Conservation (phyloP, 345 rosid genomes). For the Eucalyptus guilfoylei region DNA sequence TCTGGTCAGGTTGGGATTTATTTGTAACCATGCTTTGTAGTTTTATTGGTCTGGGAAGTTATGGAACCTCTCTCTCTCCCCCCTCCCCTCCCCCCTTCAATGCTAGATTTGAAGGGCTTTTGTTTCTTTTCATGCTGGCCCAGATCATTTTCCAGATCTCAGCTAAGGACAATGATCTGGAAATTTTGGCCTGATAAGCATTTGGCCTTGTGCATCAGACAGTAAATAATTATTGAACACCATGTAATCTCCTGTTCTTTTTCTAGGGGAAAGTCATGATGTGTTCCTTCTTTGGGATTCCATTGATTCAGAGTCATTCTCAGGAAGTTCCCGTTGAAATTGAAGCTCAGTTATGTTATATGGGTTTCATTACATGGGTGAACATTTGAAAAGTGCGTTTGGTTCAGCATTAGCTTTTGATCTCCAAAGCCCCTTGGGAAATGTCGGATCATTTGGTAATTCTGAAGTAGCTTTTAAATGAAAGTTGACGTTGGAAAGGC, state of each 20-base stretch:
- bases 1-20: not conserved
- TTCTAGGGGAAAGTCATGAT: not conserved
- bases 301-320: not conserved
- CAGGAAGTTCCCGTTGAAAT: not conserved
- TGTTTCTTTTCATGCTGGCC: not conserved
- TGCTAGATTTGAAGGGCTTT: not conserved
- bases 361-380: not conserved
- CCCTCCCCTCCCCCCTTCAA: not conserved
- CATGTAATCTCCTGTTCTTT: not conserved
- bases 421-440: too few species aligned
- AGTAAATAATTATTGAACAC: not conserved
- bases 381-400: not conserved
- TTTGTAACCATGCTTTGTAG: not conserved
- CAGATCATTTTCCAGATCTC: not conserved
- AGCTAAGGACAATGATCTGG: not conserved
- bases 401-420: too few species aligned
- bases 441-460: too few species aligned
- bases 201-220: not conserved
- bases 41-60: not conserved
- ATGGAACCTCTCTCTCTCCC: not conserved
- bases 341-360: not conserved
- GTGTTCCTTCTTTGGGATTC: not conserved
- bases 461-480: too few species aligned
- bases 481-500: too few species aligned
- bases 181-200: not conserved